A percentile compares a stretch with the other conserved stretches of the same genome.
phyloP scores from a whole-genome alignment of 2,329 filamentous ascomycete species.

The Chrysoporthe puriensis region DNA sequence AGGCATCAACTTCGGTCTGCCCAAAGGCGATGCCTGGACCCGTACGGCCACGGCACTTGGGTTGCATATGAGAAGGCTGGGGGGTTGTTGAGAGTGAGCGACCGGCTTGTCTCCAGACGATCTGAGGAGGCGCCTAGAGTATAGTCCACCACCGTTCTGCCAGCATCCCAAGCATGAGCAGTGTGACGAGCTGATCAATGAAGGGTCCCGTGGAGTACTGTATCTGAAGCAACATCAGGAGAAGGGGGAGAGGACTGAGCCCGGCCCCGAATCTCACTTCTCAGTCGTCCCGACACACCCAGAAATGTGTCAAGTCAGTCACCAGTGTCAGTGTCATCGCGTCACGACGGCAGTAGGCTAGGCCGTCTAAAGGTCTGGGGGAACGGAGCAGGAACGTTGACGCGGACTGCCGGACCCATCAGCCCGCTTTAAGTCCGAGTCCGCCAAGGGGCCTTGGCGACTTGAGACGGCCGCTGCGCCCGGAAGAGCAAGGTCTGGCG shows the following conservation, averaged over 20 bases:
- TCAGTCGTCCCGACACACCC: not conserved
- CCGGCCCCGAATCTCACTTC: not conserved
- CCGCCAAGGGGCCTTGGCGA: not conserved
- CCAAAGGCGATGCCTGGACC: not conserved
- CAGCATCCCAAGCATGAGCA: not conserved
- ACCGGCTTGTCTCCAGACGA: not conserved
- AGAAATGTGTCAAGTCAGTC: not conserved
- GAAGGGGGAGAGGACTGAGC: not conserved
- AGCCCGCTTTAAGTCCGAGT: conserved; percentile 4
- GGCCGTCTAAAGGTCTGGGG: not conserved
- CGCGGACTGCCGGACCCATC: conserved; percentile 10
- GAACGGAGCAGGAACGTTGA: not conserved
- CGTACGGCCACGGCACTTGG: not conserved
- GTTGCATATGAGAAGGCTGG: not conserved
- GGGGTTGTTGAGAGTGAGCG: not conserved
- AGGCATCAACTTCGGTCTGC: not conserved
- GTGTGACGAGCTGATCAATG: not conserved
- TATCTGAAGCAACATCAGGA: not conserved
- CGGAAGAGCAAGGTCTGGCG: conserved; percentile 1
- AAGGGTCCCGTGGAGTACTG: not conserved
- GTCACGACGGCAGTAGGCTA: not conserved
- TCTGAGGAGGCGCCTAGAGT: not conserved
- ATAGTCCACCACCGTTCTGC: not conserved
- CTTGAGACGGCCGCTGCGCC: conserved; percentile 9
- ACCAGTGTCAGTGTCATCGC: not conserved